Percentiles rank a stretch among this genome's conserved stretches.
phyloP scores from a whole-genome alignment of 306 rosid genomes.

The Prunus mume region DNA sequence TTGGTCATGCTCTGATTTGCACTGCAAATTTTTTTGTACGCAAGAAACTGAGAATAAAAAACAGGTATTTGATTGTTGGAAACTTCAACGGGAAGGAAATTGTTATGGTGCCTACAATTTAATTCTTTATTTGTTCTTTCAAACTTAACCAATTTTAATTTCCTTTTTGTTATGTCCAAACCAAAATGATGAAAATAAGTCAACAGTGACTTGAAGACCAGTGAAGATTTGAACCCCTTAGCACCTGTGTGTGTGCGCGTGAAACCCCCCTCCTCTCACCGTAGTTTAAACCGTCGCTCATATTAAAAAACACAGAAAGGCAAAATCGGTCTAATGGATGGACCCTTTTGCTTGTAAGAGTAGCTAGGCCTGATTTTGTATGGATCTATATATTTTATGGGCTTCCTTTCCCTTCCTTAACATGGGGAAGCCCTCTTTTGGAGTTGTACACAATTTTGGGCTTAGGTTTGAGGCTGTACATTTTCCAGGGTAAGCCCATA shows the following conservation, averaged over 20 bases:
- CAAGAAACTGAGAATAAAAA: not conserved
- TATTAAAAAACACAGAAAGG: not conserved
- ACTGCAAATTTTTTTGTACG: not conserved
- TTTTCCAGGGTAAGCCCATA: not conserved
- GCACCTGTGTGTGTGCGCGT: too few species aligned
- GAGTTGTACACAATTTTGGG: not conserved
- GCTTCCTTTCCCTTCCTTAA: too few species aligned
- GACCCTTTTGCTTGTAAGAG: not conserved
- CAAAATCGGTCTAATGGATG: not conserved
- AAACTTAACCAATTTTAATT: too few species aligned
- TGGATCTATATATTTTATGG: too few species aligned
- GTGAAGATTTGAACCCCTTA: too few species aligned
- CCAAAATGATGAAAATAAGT: too few species aligned
- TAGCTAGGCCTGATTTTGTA: not conserved
- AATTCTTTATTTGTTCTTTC: too few species aligned
- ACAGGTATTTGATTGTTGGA: slow-evolving; percentile 5
- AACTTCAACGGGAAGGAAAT: not conserved
- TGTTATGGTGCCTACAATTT: not conserved
- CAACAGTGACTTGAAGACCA: too few species aligned
- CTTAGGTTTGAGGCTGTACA: not conserved
- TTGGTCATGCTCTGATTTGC: not conserved
- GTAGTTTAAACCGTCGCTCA: too few species aligned
- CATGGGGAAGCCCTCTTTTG: too few species aligned
- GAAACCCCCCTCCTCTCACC: too few species aligned
- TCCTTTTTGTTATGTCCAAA: too few species aligned